Evolutionary conservation across 345 rosid species (phyloP).

Genomic region (Sonneratia caseolaris): DNA sequence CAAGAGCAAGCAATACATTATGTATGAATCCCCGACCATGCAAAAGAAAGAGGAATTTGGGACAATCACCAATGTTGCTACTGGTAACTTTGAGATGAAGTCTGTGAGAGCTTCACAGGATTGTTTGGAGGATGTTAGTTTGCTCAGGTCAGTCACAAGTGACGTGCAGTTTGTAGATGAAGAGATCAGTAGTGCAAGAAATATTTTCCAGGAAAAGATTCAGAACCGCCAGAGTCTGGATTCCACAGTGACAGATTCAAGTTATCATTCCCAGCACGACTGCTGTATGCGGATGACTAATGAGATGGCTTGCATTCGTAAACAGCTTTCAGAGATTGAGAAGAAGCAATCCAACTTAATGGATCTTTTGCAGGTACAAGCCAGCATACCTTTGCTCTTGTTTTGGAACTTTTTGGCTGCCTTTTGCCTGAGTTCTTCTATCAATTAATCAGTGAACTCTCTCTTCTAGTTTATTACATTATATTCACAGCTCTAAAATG

Average conservation of each 20-base stretch:
- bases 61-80: conserved; percentile 34
- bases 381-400: background rate
- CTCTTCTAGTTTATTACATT: background rate
- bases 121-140: conserved; percentile 27
- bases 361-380: conserved; percentile 67
- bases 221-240: conserved; percentile 59
- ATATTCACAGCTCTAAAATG: background rate
- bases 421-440: background rate
- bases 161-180: conserved; percentile 36
- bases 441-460: background rate
- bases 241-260: conserved; percentile 58
- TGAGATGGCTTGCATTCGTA: conserved; percentile 65
- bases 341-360: conserved; percentile 58
- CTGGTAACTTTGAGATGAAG: conserved; percentile 42
- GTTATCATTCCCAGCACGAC: conserved; percentile 33
- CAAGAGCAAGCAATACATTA: conserved; percentile 30
- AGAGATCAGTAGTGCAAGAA: conserved; percentile 37
- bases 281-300: conserved; percentile 49
- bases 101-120: conserved; percentile 39
- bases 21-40: conserved; percentile 43
- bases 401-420: background rate
- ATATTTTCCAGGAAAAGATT: conserved; percentile 30
- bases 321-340: conserved; percentile 74
- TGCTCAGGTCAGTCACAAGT: conserved; percentile 27
- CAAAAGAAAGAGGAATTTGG: conserved; percentile 61